A percentile compares a stretch with the other conserved stretches of the same genome.
phyloP scores from a whole-genome alignment of 2,329 filamentous ascomycete genomes.

The Zymoseptoria passerinii region DNA sequence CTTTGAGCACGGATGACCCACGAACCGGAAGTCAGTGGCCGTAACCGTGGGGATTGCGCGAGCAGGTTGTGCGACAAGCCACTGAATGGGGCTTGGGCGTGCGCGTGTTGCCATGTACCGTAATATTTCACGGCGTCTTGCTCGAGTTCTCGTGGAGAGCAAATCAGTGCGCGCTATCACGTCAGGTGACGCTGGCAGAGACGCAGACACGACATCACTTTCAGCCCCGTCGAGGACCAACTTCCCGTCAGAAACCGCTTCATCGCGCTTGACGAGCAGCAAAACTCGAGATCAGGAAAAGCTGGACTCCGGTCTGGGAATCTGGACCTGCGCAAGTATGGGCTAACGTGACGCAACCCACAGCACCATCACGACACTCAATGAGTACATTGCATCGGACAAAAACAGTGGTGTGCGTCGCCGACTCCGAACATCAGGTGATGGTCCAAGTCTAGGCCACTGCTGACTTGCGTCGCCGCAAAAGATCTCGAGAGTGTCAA shows the following conservation, averaged over 20 bases:
- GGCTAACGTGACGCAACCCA: neutral
- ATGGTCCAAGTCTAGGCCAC: neutral
- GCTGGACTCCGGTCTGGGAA: neutral
- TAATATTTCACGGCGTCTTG: neutral
- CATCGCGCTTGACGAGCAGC: neutral
- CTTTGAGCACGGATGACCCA: neutral
- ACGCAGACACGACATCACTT: neutral
- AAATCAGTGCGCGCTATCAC: neutral
- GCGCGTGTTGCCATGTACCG: neutral
- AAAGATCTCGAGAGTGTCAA: neutral
- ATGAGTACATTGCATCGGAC: neutral
- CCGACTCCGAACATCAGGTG: neutral
- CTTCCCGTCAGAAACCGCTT: neutral
- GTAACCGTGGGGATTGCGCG: neutral
- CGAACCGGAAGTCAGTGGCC: neutral
- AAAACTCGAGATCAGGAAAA: neutral
- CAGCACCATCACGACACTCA: neutral
- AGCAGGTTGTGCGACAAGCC: neutral
- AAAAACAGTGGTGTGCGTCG: neutral
- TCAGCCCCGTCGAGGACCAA: neutral
- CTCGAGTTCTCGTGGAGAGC: neutral
- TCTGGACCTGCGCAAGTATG: neutral
- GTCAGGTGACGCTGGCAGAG: no score
- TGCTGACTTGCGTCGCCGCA: no score
- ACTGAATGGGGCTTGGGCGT: neutral